phyloP scores from a whole-genome alignment of 1,139 yeast genomes.

The Debaryomyces psychrophilus region DNA sequence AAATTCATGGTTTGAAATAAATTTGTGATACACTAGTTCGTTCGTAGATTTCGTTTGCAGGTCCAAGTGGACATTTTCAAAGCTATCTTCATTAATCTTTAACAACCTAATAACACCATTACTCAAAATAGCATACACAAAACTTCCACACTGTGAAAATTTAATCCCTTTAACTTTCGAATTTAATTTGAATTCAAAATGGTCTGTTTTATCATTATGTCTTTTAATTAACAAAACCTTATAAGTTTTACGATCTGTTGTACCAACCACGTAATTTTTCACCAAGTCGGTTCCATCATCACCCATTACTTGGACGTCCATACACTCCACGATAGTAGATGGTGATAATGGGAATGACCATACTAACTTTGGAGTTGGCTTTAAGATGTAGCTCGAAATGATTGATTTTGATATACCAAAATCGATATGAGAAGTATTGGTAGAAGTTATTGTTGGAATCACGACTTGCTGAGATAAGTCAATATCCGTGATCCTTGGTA shows the following conservation, averaged over 20 bases:
- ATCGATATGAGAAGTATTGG: slow-evolving; percentile 40
- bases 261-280: slow-evolving; percentile 42
- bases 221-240: slow-evolving; percentile 42
- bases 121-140: slow-evolving; percentile 42
- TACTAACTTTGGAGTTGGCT: slow-evolving; percentile 78
- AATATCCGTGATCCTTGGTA: slow-evolving; percentile 46
- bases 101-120: slow-evolving; percentile 47
- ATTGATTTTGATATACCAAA: slow-evolving; percentile 80
- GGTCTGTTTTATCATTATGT: slow-evolving; percentile 23
- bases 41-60: slow-evolving; percentile 10
- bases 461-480: slow-evolving; percentile 32
- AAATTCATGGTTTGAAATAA: slow-evolving; percentile 21
- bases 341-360: slow-evolving; percentile 79
- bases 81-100: slow-evolving; percentile 20
- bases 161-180: slow-evolving; percentile 38
- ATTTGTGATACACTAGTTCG: slow-evolving; percentile 25
- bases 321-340: slow-evolving; percentile 49
- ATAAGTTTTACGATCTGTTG: slow-evolving; percentile 50
- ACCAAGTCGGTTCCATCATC: slow-evolving; percentile 12
- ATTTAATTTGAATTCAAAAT: slow-evolving; percentile 19
- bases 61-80: slow-evolving; percentile 2
- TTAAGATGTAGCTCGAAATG: slow-evolving; percentile 68
- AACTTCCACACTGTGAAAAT: slow-evolving; percentile 33
- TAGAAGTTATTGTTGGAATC: slow-evolving; percentile 31
- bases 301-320: slow-evolving; percentile 37